phyloP scores from a whole-genome alignment of 2,329 filamentous ascomycete species.

The Alternaria ethzedia region DNA sequence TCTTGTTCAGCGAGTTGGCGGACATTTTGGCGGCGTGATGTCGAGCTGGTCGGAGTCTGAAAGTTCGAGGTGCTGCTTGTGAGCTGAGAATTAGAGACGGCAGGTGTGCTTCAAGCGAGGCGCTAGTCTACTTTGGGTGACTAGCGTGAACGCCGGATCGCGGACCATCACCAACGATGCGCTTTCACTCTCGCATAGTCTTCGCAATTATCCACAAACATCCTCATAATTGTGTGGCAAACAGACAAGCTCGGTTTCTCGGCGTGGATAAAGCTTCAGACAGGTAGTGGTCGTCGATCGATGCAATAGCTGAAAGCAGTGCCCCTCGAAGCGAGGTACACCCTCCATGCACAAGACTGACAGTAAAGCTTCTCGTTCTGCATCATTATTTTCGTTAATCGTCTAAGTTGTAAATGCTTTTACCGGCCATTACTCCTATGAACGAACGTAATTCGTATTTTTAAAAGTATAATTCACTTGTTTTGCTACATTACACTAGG shows the following conservation, averaged over 20 bases:
- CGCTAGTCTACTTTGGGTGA: neutral
- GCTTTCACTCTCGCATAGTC: neutral
- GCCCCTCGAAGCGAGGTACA: neutral
- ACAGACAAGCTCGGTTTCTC: neutral
- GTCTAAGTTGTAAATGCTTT: accelerated
- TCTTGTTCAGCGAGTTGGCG: constrained; percentile 84
- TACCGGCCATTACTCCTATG: accelerated
- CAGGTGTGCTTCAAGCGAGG: constrained; percentile 11
- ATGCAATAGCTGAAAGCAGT: neutral
- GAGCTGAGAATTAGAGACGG: neutral
- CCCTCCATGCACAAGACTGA: neutral
- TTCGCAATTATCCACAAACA: neutral
- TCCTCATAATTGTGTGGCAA: neutral
- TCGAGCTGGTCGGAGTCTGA: constrained; percentile 36
- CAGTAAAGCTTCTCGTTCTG: neutral
- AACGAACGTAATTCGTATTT: accelerated
- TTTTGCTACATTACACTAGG: neutral
- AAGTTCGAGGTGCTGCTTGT: constrained; percentile 18
- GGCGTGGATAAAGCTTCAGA: neutral
- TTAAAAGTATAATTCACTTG: neutral
- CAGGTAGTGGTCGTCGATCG: neutral
- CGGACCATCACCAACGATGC: neutral
- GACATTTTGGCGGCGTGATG: constrained; percentile 62
- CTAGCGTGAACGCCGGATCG: constrained; percentile 1
- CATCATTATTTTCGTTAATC: accelerated